These are phyloP conservation scores for Hericium alpestre DNA, from an alignment of 768 basidiomycete genomes.

Conservation along the genomic window DNA sequence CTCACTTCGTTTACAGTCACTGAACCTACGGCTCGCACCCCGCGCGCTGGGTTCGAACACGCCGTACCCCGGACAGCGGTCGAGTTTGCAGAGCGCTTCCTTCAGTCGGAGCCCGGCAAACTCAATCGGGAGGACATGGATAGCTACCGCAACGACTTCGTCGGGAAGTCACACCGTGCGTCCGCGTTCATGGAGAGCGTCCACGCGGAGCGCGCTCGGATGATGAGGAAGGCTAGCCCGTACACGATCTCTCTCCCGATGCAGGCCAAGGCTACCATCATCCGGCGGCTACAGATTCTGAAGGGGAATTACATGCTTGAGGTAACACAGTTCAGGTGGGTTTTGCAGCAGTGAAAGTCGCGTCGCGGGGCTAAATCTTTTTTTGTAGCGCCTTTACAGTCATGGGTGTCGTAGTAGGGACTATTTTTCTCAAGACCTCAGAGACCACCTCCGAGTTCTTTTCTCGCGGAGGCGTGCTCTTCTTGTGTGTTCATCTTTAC, in stretches of 20 bases:
- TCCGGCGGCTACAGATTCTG: conserved; percentile 25
- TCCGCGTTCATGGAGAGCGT: conserved; percentile 38
- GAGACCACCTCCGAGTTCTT: conserved; percentile 52
- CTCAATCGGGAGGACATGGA: conserved; percentile 37
- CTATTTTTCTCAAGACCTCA: conserved; percentile 50
- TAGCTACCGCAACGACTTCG: conserved; percentile 32
- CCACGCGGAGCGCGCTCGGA: conserved; percentile 38
- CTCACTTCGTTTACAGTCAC: conserved; percentile 29
- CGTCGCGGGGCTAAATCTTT: neutral
- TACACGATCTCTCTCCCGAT: conserved; percentile 25
- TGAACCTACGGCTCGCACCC: conserved; percentile 46
- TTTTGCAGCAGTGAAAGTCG: conserved; percentile 14
- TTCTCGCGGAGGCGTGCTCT: conserved; percentile 66
- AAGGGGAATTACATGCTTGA: conserved; percentile 20
- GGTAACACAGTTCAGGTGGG: conserved; percentile 19
- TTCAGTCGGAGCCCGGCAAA: conserved; percentile 26
- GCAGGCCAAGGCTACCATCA: conserved; percentile 27
- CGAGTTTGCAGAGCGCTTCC: conserved; percentile 37
- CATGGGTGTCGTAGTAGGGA: conserved; percentile 47
- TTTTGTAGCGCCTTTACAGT: conserved; percentile 40
- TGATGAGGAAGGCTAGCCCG: conserved; percentile 29
- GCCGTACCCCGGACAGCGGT: conserved; percentile 41
- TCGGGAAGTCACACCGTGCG: conserved; percentile 33
- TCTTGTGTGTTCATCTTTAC: conserved; percentile 40
- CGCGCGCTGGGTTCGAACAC: conserved; percentile 29